Percentiles rank a stretch among this genome's conserved stretches.
phyloP scores from a whole-genome alignment of 495 filamentous ascomycete species.

The Trichoderma reesei region DNA sequence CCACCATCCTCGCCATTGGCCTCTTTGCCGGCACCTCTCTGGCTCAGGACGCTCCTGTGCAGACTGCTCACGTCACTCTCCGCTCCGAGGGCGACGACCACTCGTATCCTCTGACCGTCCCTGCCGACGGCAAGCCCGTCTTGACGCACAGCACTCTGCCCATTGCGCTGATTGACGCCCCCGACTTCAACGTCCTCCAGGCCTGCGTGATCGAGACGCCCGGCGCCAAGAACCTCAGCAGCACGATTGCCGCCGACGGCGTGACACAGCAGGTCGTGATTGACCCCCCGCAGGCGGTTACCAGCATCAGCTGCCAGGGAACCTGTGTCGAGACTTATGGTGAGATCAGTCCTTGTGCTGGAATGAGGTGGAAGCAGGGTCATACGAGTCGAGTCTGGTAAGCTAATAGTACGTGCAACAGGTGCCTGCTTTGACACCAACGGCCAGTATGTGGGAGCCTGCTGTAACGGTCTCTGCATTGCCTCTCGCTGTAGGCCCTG shows the following conservation, averaged over 20 bases:
- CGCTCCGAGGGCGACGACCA: background rate
- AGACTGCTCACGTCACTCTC: slow-evolving; percentile 4
- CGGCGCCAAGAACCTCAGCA: background rate
- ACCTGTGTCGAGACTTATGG: slow-evolving; percentile 2
- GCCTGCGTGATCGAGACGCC: background rate
- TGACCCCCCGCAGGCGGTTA: background rate
- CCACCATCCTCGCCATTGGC: background rate
- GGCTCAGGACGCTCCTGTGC: background rate
- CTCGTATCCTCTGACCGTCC: background rate
- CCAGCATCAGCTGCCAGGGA: slow-evolving; percentile 8
- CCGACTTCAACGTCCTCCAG: slow-evolving; percentile 5
- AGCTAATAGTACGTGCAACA: background rate
- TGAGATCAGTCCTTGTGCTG: background rate
- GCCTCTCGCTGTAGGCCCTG: background rate
- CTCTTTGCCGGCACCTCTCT: background rate
- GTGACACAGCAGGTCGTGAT: slow-evolving; percentile 6
- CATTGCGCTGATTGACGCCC: background rate
- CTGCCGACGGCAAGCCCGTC: background rate
- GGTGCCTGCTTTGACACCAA: background rate
- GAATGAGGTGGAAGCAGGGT: background rate
- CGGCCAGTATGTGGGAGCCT: background rate
- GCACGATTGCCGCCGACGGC: background rate
- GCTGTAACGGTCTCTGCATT: slow-evolving; percentile 9
- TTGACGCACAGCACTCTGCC: background rate
- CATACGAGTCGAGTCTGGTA: background rate